Evolutionary conservation across 2,329 filamentous ascomycete species (phyloP).

Genomic region (Cytospora mali): DNA sequence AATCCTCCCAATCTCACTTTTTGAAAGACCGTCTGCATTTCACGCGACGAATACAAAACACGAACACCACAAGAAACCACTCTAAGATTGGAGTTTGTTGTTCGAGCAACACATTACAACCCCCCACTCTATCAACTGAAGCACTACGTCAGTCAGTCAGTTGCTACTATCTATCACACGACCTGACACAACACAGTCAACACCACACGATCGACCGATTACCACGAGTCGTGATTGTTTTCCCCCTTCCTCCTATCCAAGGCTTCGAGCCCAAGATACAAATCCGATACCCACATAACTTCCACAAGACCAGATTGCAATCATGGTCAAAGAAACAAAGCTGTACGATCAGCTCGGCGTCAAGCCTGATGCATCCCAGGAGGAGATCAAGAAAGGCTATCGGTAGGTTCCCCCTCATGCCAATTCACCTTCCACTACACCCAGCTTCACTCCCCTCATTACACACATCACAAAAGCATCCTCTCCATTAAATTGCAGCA

Average conservation of each 20-base stretch:
- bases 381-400: slow-evolving; percentile 97
- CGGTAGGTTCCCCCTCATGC: slow-evolving; percentile 56
- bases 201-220: slow-evolving; percentile 11
- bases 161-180: slow-evolving; percentile 9
- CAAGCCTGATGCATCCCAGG: slow-evolving; percentile 78
- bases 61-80: background rate
- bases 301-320: slow-evolving; percentile 35
- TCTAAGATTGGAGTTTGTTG: background rate
- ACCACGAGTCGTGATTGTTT: slow-evolving; percentile 14
- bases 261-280: slow-evolving; percentile 17
- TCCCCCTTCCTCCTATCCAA: background rate
- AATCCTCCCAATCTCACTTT: background rate
- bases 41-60: background rate
- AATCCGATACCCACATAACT: background rate
- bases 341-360: slow-evolving; percentile 86
- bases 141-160: background rate
- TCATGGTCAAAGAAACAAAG: slow-evolving; percentile 93
- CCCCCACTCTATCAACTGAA: slow-evolving; percentile 1
- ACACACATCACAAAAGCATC: background rate
- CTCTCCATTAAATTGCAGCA: background rate
- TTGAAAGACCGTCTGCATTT: background rate
- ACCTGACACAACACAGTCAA: slow-evolving; percentile 4
- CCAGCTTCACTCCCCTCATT: background rate
- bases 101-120: slow-evolving; percentile 1
- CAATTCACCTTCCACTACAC: background rate